These are phyloP conservation scores for Agrocybe chaxingu DNA, from an alignment of 768 basidiomycete species.

Conservation along the genomic window DNA sequence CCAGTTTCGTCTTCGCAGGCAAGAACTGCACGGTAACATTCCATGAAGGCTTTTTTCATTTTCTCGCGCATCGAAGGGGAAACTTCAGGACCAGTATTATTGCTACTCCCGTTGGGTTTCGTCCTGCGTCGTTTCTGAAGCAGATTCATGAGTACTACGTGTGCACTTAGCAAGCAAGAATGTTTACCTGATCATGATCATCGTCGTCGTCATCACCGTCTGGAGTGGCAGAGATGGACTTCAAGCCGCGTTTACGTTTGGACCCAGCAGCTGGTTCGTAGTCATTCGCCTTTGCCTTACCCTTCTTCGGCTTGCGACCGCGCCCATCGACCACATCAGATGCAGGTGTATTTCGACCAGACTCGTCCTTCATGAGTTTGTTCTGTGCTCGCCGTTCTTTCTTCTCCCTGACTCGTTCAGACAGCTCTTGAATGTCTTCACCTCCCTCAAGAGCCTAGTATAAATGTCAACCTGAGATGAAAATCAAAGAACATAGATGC, in stretches of 20 bases:
- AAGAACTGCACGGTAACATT: conserved; percentile 71
- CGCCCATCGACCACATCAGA: conserved; percentile 57
- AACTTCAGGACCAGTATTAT: conserved; percentile 41
- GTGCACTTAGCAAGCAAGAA: background rate
- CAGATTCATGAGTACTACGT: conserved; percentile 5
- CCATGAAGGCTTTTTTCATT: conserved; percentile 82
- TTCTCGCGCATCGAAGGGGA: conserved; percentile 59
- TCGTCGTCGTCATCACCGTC: conserved; percentile 80
- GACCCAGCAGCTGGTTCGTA: conserved; percentile 46
- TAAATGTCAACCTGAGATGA: background rate
- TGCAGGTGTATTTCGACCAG: conserved; percentile 61
- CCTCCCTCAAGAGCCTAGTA: conserved; percentile 73
- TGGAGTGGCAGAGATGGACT: conserved; percentile 75
- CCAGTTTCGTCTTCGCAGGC: conserved; percentile 70
- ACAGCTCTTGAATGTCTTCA: conserved; percentile 73
- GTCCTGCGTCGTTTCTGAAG: conserved; percentile 83
- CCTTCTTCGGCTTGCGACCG: conserved; percentile 68
- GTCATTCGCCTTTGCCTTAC: conserved; percentile 56
- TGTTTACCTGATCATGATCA: conserved; percentile 61
- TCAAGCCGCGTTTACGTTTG: conserved; percentile 76
- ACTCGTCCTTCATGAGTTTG: conserved; percentile 56
- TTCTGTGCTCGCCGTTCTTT: conserved; percentile 61
- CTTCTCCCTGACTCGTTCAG: conserved; percentile 61
- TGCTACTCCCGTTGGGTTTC: conserved; percentile 33
- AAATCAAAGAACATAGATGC: conserved; percentile 17